These are phyloP conservation scores for Zelopaecilomyces penicillatus DNA, from an alignment of 2,329 filamentous ascomycete species.

Conservation along the genomic window DNA sequence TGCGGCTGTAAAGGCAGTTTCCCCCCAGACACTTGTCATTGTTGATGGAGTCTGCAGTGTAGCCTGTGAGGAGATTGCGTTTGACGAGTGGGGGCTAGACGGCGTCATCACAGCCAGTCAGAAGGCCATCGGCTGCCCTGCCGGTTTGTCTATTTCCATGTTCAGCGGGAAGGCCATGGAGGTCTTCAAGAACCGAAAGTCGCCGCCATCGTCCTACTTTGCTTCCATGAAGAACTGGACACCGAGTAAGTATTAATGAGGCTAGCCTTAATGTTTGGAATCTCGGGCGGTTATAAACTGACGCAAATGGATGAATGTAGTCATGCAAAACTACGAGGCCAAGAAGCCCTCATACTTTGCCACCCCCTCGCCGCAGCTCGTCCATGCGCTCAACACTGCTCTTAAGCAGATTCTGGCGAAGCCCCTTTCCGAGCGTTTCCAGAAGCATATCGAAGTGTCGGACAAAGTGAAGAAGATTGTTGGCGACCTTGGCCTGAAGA, in stretches of 20 bases:
- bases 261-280: not conserved
- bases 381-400: conserved; percentile 86
- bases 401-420: conserved; percentile 77
- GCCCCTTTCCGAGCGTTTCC: conserved; percentile 75
- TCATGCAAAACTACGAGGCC: conserved; percentile 99
- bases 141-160: conserved; percentile 90
- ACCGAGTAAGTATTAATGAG: conserved; percentile 52
- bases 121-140: conserved; percentile 93
- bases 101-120: conserved; percentile 90
- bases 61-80: conserved; percentile 88
- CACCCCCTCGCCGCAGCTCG: conserved; percentile 86
- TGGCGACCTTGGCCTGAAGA: conserved; percentile 71
- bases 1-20: conserved; percentile 75
- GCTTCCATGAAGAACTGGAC: conserved; percentile 96
- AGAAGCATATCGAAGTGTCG: conserved; percentile 68
- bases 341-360: conserved; percentile 98
- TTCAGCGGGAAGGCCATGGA: conserved; percentile 83
- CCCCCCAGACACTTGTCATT: conserved; percentile 81
- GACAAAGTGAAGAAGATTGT: conserved; percentile 82
- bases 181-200: conserved; percentile 69
- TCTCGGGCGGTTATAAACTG: not conserved
- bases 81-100: conserved; percentile 91
- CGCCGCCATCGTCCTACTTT: conserved; percentile 81
- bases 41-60: conserved; percentile 98
- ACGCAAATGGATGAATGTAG: conserved; percentile 32